A percentile compares a stretch with the other conserved stretches of the same genome.
Evolutionary conservation across 2,329 filamentous ascomycete species (phyloP).

Genomic region (Sporothrix curviconia): DNA sequence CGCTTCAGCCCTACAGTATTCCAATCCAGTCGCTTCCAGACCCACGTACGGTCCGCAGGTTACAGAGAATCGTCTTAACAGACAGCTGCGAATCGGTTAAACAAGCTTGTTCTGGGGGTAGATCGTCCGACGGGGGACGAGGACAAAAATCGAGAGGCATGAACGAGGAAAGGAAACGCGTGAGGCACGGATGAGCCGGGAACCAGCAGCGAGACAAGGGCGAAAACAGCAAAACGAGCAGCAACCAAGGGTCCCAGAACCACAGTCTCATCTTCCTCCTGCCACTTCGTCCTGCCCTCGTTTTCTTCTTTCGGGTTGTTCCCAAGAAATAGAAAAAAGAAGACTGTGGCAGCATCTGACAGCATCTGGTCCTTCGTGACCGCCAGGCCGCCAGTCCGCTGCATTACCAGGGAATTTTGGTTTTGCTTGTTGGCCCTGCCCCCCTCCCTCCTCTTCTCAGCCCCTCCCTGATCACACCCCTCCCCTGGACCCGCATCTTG

Average conservation of each 20-base stretch:
- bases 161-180: too few species aligned
- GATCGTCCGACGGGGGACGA: not conserved
- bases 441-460: not conserved
- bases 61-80: not conserved
- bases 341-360: too few species aligned
- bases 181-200: too few species aligned
- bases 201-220: too few species aligned
- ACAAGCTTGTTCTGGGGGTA: not conserved
- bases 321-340: not conserved
- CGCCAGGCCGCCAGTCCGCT: not conserved
- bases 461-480: slow-evolving; percentile 4
- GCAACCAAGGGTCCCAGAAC: too few species aligned
- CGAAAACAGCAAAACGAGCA: too few species aligned
- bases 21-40: not conserved
- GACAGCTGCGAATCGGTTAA: not conserved
- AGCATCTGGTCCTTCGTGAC: not conserved
- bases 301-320: not conserved
- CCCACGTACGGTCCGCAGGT: not conserved
- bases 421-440: not conserved
- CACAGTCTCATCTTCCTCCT: too few species aligned
- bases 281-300: not conserved
- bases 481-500: slow-evolving; percentile 1
- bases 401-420: not conserved
- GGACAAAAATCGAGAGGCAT: not conserved
- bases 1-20: not conserved